Evolutionary conservation across 2,329 filamentous ascomycete genomes (phyloP), one percentile per base, ranked within the genome.

Genomic region (Pseudogymnoascus sp.): DNA sequence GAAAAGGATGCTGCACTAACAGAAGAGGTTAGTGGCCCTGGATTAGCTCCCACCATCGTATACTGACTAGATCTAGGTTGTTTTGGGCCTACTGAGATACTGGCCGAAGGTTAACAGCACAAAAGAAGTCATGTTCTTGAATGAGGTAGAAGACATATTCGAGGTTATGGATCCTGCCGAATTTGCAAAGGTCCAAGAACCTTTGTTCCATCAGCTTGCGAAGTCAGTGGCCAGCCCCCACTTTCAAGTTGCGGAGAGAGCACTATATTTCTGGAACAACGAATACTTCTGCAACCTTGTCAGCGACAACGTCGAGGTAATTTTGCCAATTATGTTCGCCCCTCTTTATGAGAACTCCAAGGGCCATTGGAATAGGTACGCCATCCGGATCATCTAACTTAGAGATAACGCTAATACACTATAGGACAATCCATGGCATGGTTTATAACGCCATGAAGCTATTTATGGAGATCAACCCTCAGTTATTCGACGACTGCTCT

Each of bases 51-150:
- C 62, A 49, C 63, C 65, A 45, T 31, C 4, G 33, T 28, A 61
- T 35, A 35, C 33, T 65, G 61, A 67, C 35, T 4, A 64, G 37
- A 4, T 64, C 33, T 61, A 93, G 90, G 92, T 97, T 65, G 95
- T 99, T 59, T 86, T 97, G 67, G 95, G 95, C 52, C 82, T 99
- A 62, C 82, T 99, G 66, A 88, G 95, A 69, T 99, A 97, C 76
- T 99, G 95, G 95, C 95, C 95, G 58, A 99, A 99, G 81, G 91
- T 96, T 70, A 99, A 99, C 78, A 97, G 95, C 77, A 99, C 95
- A 61, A 99, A 99, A 77, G 95, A 99, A 77, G 95, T 99, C 73
- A 99, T 99, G 95, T 99, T 96, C 78, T 80, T 99, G 70, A 99
- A 99, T 71, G 95, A 99, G 76, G 93, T 99, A 35, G 95, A 99